Percentiles rank a stretch among this genome's conserved stretches.
phyloP scores from a whole-genome alignment of 495 filamentous ascomycete species.

The Ascobolus immersus region DNA sequence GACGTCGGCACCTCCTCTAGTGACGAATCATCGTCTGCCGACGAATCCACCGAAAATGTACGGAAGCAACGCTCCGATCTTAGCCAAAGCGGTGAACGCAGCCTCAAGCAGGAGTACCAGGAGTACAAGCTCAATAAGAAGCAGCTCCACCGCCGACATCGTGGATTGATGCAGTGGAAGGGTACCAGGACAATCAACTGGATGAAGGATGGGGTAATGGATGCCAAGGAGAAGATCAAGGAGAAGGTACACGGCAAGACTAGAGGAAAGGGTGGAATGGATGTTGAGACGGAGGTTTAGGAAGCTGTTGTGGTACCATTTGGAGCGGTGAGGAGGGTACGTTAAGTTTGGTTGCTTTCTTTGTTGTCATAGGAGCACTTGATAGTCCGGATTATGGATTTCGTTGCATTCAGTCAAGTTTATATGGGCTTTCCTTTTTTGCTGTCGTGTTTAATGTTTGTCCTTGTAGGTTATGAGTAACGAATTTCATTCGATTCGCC shows the following conservation, averaged over 20 bases:
- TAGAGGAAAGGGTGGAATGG: conserved; percentile 41
- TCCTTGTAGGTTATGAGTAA: no score
- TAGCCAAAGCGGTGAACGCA: conserved; percentile 43
- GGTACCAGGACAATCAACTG: conserved; percentile 45
- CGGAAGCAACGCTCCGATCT: conserved; percentile 49
- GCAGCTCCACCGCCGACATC: conserved; percentile 40
- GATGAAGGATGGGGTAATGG: conserved; percentile 40
- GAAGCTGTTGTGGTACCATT: no score
- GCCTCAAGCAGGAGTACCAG: conserved; percentile 32
- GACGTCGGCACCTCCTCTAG: no score
- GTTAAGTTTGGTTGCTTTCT: no score
- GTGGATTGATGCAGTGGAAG: conserved; percentile 57
- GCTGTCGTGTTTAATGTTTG: no score
- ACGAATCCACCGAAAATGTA: conserved; percentile 35
- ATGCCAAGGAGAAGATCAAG: conserved; percentile 31
- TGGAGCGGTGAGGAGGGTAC: no score
- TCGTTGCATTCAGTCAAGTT: no score
- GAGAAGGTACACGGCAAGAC: conserved; percentile 29
- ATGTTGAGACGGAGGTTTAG: conserved; percentile 42
- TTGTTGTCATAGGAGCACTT: no score
- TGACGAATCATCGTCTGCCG: no score
- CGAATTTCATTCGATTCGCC: no score
- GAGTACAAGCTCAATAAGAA: conserved; percentile 27
- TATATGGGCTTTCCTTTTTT: no score
- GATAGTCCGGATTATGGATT: no score